Base-by-base conservation (phyloP, 106 monocot species). In the Iris macrosiphon region DNA sequence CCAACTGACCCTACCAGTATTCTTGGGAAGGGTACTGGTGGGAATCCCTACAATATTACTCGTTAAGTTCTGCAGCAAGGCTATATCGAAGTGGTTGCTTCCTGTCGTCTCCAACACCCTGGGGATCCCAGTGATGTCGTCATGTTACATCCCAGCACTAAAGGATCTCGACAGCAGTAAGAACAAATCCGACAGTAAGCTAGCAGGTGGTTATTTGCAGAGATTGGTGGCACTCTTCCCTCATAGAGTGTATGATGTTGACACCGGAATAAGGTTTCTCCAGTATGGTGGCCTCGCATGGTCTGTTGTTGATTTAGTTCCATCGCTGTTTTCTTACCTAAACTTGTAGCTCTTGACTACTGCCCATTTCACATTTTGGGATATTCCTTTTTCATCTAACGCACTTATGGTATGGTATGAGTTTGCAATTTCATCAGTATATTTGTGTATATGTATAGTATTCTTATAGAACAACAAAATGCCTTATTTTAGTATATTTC, bases 31-130 rank as follows among this genome's bases (percentile, higher is more conserved):
- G 45, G 28, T 88, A 2, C 29, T 88, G 13, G 55, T 80, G 2
- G 92, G 92, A 43, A 83, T 93, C 21, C 80, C 92, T 9, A 75
- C 80, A 23, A 93, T 93, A 39, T 74, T 93, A 5, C 6, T 77
- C 0, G 87, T 77, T 43, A 93, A 93, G 52, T 87, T 87, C 65
- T 93, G 93, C 80, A 84, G 80, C 75, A 93, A 93, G 71, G 88
- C 84, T 1, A 50, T 88, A 8, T 49, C 88, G 0, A 93, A 88
- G 60, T 93, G 93, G 87, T 49, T 88, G 30, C 84, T 93, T 45
- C 93, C 93, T 21, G 56, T 83, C 4, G 19, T 93, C 26, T 83
- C 79, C 75, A 70, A 67, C 55, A 78, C 83, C 23, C n/a, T 93
- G 42, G 79, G 87, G 34, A 72, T 93, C 43, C 87, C 83, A 0